Base-by-base conservation (phyloP, 2,329 filamentous ascomycete species). In the Metarhizium humberi region DNA sequence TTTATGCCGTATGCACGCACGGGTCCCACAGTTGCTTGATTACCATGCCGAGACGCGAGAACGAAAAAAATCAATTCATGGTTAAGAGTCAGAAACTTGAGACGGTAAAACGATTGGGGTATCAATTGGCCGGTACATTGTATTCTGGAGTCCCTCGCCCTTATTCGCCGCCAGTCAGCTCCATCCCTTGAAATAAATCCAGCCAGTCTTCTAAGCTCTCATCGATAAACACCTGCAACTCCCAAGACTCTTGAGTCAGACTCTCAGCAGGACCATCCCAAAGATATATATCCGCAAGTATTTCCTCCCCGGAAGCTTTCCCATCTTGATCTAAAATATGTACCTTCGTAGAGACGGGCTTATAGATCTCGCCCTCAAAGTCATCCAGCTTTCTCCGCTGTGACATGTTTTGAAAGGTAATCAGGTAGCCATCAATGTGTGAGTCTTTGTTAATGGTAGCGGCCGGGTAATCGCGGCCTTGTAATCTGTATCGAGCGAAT, bases 371-470 rank as follows among this genome's bases (percentile, higher is more conserved):
- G 0, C 65, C 65, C 46, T 71, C 67, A 30, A 71, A 71, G 16
- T 67, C 60, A 38, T 68, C 68, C n/a, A 70, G 46, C 25, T 68
- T 71, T 8, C 57, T 62, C 2, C 67, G 61, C 38, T 68, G 62
- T 0, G 64, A 63, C 1, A n/a, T 53, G 3, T 59, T 67, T 32
- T 64, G 50, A 0, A 61, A 38, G 1, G 13, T 14, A 0, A 71
- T 45, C 0, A 71, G 2, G 49, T 60, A 66, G 0, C 67, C 66
- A 18, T 68, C 61, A 0, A 67, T 59, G 6, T 47, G 56, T 1
- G 60, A 63, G 0, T 47, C 20, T 0, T 45, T 25, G 1, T 57
- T 50, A 10, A 61, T 56, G 6, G 67, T 32, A 2, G 58, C 62
- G 4, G 62, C 63, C 0, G 63, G 67, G 46, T 67, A 67, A 47